A percentile compares a stretch with the other conserved stretches of the same genome.
Evolutionary conservation across 1,284 basidiomycete species (phyloP).

Genomic region (Malassezia caprae): DNA sequence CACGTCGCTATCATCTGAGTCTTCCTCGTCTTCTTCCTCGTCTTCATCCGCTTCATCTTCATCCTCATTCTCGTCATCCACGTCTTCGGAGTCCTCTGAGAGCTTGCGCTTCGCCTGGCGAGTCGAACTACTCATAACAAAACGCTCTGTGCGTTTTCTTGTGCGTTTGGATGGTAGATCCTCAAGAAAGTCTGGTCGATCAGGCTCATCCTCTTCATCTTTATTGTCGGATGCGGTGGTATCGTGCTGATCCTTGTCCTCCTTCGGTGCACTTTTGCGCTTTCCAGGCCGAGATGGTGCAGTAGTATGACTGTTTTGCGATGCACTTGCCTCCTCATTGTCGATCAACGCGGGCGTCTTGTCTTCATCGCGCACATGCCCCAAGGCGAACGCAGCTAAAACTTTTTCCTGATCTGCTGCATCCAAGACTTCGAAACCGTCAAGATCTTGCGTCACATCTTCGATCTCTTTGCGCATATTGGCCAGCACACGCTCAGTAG

Average conservation of each 20-base stretch:
- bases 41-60: neutral
- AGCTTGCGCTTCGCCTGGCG: neutral
- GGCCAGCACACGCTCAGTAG: conserved; percentile 7
- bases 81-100: neutral
- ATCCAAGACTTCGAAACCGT: conserved; percentile 14
- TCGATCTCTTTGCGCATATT: conserved; percentile 11
- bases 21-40: conserved; percentile 1
- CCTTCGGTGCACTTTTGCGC: neutral
- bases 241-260: neutral
- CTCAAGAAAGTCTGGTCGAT: neutral
- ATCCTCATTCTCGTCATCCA: neutral
- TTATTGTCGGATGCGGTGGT: neutral
- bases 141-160: conserved; percentile 3
- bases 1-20: conserved; percentile 5
- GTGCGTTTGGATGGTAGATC: conserved; percentile 11
- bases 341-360: conserved; percentile 8
- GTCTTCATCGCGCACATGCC: conserved; percentile 12
- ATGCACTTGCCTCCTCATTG: neutral
- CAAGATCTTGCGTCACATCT: conserved; percentile 10
- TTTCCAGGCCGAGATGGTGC: neutral
- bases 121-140: neutral
- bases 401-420: conserved; percentile 10
- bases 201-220: conserved; percentile 1
- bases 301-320: neutral
- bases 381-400: conserved; percentile 10